Conservation (phyloP, 2,329 filamentous ascomycete species). For the Clarireedia sp. region DNA sequence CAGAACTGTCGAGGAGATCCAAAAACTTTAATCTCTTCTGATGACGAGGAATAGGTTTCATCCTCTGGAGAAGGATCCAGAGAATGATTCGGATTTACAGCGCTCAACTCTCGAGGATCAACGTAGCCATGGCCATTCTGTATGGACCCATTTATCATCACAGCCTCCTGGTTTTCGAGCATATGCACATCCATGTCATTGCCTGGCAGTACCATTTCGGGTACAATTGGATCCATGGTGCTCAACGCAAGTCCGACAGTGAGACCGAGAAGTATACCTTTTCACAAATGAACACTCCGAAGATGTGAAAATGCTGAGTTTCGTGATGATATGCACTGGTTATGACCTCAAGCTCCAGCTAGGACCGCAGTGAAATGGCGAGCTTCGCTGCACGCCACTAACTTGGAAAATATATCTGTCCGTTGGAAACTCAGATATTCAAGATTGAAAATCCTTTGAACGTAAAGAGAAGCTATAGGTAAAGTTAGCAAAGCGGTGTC, state of each 20-base stretch:
- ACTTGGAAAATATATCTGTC: too few relatives aligned
- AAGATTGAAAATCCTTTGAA: too few relatives aligned
- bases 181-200: conserved; percentile 19
- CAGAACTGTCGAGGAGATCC: conserved; percentile 11
- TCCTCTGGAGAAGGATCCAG: conserved; percentile 10
- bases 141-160: conserved; percentile 3
- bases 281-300: too few relatives aligned
- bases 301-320: too few relatives aligned
- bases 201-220: conserved; percentile 10
- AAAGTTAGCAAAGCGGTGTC: not conserved
- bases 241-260: not conserved
- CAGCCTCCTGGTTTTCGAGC: conserved; percentile 9
- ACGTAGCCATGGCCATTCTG: conserved; percentile 19
- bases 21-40: conserved; percentile 5
- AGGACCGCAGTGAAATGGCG: too few relatives aligned
- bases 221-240: conserved; percentile 9
- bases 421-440: too few relatives aligned
- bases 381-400: too few relatives aligned
- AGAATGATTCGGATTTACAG: conserved; percentile 11
- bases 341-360: too few relatives aligned
- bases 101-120: conserved; percentile 19
- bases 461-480: not conserved
- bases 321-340: too few relatives aligned
- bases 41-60: conserved; percentile 14
- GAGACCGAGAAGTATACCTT: too few relatives aligned